Evolutionary conservation across 495 filamentous ascomycete species (phyloP).

Genomic region (Neurospora pannonica): DNA sequence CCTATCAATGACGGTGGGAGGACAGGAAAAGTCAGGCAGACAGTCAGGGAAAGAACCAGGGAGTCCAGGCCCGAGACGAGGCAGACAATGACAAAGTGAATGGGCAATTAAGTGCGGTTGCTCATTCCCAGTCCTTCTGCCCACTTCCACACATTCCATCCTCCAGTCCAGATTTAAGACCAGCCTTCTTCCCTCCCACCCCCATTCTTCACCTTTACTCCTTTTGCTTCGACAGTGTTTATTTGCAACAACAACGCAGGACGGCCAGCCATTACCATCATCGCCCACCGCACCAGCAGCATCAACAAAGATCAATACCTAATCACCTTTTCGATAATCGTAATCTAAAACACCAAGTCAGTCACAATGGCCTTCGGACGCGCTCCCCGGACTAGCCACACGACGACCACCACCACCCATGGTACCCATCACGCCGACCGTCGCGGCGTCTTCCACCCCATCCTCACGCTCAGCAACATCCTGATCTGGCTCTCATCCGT

Average conservation of each 20-base stretch:
- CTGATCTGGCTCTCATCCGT: slow-evolving; percentile 46
- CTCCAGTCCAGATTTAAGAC: background rate
- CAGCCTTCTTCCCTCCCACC: background rate
- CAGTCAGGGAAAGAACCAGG: background rate
- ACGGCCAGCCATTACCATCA: background rate
- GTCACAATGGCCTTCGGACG: background rate
- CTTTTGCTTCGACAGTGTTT: background rate
- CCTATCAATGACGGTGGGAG: background rate
- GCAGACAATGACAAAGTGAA: background rate
- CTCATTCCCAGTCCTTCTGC: background rate
- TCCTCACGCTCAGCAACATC: slow-evolving; percentile 24
- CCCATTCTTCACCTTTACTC: background rate
- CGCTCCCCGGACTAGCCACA: background rate
- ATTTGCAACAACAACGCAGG: background rate
- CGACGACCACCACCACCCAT: background rate
- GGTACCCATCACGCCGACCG: background rate
- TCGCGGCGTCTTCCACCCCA: slow-evolving; percentile 3
- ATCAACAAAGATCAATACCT: background rate
- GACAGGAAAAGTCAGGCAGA: background rate
- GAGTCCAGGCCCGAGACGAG: background rate
- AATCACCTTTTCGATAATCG: background rate
- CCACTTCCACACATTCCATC: background rate
- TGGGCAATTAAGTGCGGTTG: background rate
- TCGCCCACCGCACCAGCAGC: background rate
- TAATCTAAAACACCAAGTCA: background rate